A percentile compares a stretch with the other conserved stretches of the same genome.
phyloP scores from a whole-genome alignment of 2,329 filamentous ascomycete species.

The Zymoseptoria crescenta region DNA sequence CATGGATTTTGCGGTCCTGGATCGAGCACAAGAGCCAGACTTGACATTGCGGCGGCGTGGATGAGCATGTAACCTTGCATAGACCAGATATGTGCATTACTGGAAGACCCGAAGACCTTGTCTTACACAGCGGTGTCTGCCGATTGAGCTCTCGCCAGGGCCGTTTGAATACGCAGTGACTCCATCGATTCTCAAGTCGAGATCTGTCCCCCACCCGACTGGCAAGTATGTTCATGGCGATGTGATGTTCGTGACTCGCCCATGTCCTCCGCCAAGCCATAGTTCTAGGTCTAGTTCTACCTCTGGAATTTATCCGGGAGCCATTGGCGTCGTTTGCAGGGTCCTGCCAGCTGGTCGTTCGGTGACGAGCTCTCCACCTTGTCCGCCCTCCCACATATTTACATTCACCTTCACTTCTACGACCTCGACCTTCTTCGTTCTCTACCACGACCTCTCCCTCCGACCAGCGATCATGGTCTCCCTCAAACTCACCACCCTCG shows the following conservation, averaged over 20 bases:
- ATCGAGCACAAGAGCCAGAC: too few relatives aligned
- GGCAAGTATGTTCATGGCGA: neutral
- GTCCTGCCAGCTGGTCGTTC: neutral
- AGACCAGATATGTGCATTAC: too few relatives aligned
- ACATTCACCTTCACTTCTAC: neutral
- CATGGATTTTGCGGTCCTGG: neutral
- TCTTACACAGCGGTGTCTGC: too few relatives aligned
- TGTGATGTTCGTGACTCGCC: neutral
- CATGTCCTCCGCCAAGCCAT: neutral
- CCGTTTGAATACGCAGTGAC: too few relatives aligned
- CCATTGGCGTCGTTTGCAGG: neutral
- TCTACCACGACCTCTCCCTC: neutral
- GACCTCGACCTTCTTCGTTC: too few relatives aligned
- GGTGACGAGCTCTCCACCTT: neutral
- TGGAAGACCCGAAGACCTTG: too few relatives aligned
- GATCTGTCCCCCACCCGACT: too few relatives aligned
- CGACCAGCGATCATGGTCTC: slow-evolving; percentile 52
- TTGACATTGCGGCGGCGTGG: too few relatives aligned
- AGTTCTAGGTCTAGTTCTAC: too few relatives aligned
- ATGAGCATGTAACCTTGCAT: too few relatives aligned
- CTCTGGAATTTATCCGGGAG: neutral
- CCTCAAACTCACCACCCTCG: slow-evolving; percentile 63
- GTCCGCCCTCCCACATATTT: neutral
- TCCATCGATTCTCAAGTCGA: too few relatives aligned
- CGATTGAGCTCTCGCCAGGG: too few relatives aligned